These are phyloP conservation scores for Porodaedalea pini DNA, from an alignment of 1,284 basidiomycete genomes.

Conservation along the genomic window DNA sequence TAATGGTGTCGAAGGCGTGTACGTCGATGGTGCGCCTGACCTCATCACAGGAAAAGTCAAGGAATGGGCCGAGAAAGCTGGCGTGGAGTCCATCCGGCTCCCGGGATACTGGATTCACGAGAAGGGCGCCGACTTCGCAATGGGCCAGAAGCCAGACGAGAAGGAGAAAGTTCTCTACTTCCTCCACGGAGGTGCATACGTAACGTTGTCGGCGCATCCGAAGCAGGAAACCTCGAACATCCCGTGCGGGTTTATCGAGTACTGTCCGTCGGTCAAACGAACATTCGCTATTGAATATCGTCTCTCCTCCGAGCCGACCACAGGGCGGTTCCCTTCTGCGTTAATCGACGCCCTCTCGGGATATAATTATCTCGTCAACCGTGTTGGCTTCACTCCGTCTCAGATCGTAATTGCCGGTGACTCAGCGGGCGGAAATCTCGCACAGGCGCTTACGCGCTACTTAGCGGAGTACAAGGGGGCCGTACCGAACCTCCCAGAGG, in stretches of 20 bases:
- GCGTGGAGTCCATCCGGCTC: slow-evolving; percentile 41
- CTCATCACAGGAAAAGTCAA: slow-evolving; percentile 47
- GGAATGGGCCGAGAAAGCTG: slow-evolving; percentile 37
- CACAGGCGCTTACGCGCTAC: slow-evolving; percentile 37
- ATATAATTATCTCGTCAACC: slow-evolving; percentile 42
- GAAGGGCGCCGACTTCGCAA: slow-evolving; percentile 28
- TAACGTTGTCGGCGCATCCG: slow-evolving; percentile 43
- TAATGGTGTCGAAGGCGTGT: slow-evolving; percentile 30
- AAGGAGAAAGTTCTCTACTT: slow-evolving; percentile 51
- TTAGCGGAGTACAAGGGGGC: slow-evolving; percentile 28
- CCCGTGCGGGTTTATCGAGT: slow-evolving; percentile 22
- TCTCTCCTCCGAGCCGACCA: slow-evolving; percentile 24
- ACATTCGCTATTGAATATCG: slow-evolving; percentile 35
- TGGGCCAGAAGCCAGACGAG: slow-evolving; percentile 19
- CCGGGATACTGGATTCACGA: slow-evolving; percentile 58
- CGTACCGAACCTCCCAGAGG: slow-evolving; percentile 39
- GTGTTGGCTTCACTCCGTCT: slow-evolving; percentile 35
- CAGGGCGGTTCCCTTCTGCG: slow-evolving; percentile 43
- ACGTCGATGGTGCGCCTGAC: slow-evolving; percentile 48
- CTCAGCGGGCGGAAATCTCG: slow-evolving; percentile 52
- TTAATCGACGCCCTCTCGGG: slow-evolving; percentile 45
- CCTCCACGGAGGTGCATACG: slow-evolving; percentile 50
- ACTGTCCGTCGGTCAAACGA: slow-evolving; percentile 28
- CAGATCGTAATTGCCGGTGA: slow-evolving; percentile 52
- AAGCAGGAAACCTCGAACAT: slow-evolving; percentile 31